phyloP scores from a whole-genome alignment of 2,329 filamentous ascomycete genomes.

The Sclerotinia borealis region DNA sequence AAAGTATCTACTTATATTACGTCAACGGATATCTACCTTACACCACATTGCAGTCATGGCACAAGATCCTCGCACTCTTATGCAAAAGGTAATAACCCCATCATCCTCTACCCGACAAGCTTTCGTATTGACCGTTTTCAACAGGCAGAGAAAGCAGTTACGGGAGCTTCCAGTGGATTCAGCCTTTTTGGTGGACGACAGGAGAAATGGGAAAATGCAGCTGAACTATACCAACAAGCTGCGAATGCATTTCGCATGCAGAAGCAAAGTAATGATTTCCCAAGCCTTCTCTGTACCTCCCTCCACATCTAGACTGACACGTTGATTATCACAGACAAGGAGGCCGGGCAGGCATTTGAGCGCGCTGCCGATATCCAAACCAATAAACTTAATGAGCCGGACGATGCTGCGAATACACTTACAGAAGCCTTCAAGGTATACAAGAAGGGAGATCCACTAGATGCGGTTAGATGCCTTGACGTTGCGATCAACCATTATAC shows the following conservation, averaged over 20 bases:
- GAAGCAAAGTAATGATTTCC: conserved; percentile 60
- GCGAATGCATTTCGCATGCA: conserved; percentile 89
- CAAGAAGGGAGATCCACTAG: conserved; percentile 74
- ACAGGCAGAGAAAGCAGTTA: conserved; percentile 80
- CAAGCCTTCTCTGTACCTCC: neutral
- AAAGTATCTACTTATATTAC: neutral
- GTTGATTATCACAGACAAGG: conserved; percentile 52
- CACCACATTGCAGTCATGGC: conserved; percentile 47
- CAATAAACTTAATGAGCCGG: conserved; percentile 78
- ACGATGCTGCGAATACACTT: conserved; percentile 84
- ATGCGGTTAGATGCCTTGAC: conserved; percentile 75
- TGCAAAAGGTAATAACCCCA: conserved; percentile 60
- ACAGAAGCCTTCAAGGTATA: conserved; percentile 95
- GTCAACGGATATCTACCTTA: neutral
- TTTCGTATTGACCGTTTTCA: conserved; percentile 14
- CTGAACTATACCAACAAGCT: conserved; percentile 80
- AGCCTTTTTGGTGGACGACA: conserved; percentile 80
- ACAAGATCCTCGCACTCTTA: conserved; percentile 69
- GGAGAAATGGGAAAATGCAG: conserved; percentile 86
- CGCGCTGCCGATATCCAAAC: conserved; percentile 76
- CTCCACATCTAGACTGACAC: conserved; percentile 2
- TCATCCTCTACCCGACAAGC: conserved; percentile 27
- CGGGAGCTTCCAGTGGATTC: conserved; percentile 73
- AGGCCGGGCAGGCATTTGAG: conserved; percentile 83
- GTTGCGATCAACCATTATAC: conserved; percentile 82